A percentile compares a stretch with the other conserved stretches of the same genome.
phyloP scores from a whole-genome alignment of 1,284 basidiomycete species.

The Neolentinus lepideus region DNA sequence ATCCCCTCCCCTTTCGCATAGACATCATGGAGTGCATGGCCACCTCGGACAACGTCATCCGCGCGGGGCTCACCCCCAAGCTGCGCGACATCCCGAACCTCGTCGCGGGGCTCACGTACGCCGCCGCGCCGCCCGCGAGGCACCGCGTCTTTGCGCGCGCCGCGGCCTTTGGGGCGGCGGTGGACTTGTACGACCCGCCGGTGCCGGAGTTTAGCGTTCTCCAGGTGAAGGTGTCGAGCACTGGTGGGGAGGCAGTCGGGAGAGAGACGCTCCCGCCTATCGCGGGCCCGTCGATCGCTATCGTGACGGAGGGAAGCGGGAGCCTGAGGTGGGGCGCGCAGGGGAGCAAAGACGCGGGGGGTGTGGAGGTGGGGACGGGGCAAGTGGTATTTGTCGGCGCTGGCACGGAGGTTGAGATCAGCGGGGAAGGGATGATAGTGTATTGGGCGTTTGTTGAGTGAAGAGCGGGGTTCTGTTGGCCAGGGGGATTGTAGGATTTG shows the following conservation, averaged over 20 bases:
- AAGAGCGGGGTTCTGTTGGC: no score
- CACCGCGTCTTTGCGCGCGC: constrained; percentile 60
- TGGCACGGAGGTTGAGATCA: constrained; percentile 46
- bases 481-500: no score
- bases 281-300: constrained; percentile 79
- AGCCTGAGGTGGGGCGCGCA: constrained; percentile 35
- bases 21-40: constrained; percentile 99
- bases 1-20: constrained; percentile 22
- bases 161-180: constrained; percentile 17
- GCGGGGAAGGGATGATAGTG: constrained; percentile 38
- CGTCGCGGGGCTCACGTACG: constrained; percentile 85
- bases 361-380: constrained; percentile 52
- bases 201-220: constrained; percentile 93
- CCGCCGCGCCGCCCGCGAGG: constrained; percentile 55
- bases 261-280: constrained; percentile 54
- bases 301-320: constrained; percentile 73
- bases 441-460: constrained; percentile 76
- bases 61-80: constrained; percentile 97
- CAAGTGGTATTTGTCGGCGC: constrained; percentile 87
- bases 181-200: constrained; percentile 85
- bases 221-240: constrained; percentile 43
- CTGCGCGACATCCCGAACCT: constrained; percentile 90
- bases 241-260: constrained; percentile 15
- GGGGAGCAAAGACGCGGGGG: no score
- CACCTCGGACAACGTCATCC: constrained; percentile 97